Conservation (phyloP, 208 protist species). For the Angomonas desouzai region DNA sequence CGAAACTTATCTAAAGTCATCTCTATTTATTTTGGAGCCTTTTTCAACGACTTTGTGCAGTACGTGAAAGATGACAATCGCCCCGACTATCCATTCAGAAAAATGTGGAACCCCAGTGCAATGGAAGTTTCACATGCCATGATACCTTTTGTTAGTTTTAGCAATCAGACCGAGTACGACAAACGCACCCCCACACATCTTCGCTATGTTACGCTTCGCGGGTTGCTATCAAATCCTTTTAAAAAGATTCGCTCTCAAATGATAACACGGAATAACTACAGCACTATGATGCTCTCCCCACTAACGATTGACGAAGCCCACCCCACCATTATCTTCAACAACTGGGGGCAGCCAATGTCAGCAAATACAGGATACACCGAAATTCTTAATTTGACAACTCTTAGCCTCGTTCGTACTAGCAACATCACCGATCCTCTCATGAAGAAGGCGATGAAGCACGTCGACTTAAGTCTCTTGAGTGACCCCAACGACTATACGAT, state of each 20-base stretch:
- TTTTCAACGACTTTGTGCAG: neutral
- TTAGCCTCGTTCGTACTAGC: constrained; percentile 16
- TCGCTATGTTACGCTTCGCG: neutral
- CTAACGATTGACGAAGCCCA: neutral
- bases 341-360: constrained; percentile 17
- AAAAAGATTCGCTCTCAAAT: neutral
- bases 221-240: neutral
- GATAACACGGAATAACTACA: neutral
- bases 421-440: constrained; percentile 33
- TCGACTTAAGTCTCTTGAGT: constrained; percentile 17
- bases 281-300: neutral
- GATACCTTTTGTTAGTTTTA: neutral
- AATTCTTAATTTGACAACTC: neutral
- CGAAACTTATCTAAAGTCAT: too few relatives aligned
- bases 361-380: constrained; percentile 7
- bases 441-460: constrained; percentile 24
- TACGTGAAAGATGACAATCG: neutral
- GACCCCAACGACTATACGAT: neutral
- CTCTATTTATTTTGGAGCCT: neutral
- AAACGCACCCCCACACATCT: neutral
- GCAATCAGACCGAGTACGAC: neutral
- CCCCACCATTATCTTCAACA: constrained; percentile 19
- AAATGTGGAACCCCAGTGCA: neutral
- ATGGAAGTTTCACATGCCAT: neutral
- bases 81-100: neutral